Percentiles rank a stretch among this genome's conserved stretches.
Conservation (phyloP, 1,139 yeast species). For the Wickerhamomyces sp. region DNA sequence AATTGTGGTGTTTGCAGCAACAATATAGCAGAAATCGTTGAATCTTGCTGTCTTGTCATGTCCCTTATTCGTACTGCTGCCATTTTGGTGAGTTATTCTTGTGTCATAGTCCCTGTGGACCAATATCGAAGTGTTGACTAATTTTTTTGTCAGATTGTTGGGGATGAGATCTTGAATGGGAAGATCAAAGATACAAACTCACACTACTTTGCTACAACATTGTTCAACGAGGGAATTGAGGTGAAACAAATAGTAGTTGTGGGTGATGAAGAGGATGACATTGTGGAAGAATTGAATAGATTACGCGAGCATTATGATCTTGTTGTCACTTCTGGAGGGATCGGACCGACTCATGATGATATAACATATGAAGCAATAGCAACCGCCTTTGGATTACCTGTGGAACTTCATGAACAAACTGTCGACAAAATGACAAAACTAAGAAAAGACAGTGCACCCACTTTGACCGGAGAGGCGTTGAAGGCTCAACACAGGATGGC, state of each 20-base stretch:
- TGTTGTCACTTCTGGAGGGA: slow-evolving; percentile 73
- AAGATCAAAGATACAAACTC: slow-evolving; percentile 81
- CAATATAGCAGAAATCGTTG: background rate
- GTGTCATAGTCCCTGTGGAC: background rate
- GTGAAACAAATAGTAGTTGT: slow-evolving; percentile 64
- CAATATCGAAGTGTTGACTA: background rate
- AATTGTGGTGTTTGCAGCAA: background rate
- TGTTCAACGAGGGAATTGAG: slow-evolving; percentile 63
- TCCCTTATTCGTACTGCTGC: slow-evolving; percentile 4
- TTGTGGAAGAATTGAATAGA: slow-evolving; percentile 45
- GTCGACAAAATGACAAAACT: slow-evolving; percentile 53
- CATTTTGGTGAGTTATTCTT: background rate
- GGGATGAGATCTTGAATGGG: slow-evolving; percentile 87
- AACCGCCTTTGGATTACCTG: slow-evolving; percentile 49
- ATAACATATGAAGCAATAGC: slow-evolving; percentile 74
- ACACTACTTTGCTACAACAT: slow-evolving; percentile 59
- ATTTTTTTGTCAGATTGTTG: slow-evolving; percentile 36
- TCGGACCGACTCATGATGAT: slow-evolving; percentile 90
- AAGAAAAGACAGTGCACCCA: slow-evolving; percentile 36
- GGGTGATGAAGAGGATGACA: slow-evolving; percentile 70
- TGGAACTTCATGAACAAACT: slow-evolving; percentile 51
- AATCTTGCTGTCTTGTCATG: background rate
- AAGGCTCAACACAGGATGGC: slow-evolving; percentile 76
- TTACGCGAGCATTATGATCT: slow-evolving; percentile 56
- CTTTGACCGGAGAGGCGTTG: slow-evolving; percentile 40